Conservation (phyloP, 148 eudicot species). For the Amaranthus cruentus region DNA sequence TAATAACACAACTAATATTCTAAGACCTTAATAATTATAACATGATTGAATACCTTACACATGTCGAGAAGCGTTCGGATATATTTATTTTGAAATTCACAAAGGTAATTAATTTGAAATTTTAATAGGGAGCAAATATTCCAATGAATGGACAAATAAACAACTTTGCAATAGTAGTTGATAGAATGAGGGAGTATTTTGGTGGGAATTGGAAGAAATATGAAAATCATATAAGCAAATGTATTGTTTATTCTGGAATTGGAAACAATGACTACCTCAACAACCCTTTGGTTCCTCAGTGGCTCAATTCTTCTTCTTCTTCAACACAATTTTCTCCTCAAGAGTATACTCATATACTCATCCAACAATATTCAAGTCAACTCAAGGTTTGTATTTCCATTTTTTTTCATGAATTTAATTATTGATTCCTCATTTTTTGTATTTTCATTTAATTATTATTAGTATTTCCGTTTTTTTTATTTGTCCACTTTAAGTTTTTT, state of each 20-base stretch:
- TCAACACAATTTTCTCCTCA: constrained; percentile 33
- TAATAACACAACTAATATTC: too few relatives aligned
- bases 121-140: constrained; percentile 44
- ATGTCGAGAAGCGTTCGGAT: too few relatives aligned
- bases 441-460: too few relatives aligned
- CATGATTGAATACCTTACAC: too few relatives aligned
- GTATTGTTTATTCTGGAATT: constrained; percentile 51
- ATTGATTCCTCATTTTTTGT: too few relatives aligned
- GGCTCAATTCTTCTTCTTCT: constrained; percentile 22
- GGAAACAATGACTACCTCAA: constrained; percentile 83
- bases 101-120: background rate
- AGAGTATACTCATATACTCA: constrained; percentile 41
- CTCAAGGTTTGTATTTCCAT: constrained; percentile 33
- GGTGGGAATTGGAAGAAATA: constrained; percentile 37
- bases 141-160: constrained; percentile 56
- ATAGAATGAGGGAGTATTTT: constrained; percentile 36
- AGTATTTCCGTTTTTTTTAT: too few relatives aligned
- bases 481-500: too few relatives aligned
- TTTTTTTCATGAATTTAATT: background rate
- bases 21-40: too few relatives aligned
- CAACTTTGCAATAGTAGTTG: constrained; percentile 43
- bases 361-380: constrained; percentile 51
- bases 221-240: constrained; percentile 37
- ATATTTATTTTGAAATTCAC: too few relatives aligned
- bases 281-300: constrained; percentile 52